These are phyloP conservation scores for Xylaria digitata DNA, from an alignment of 2,329 filamentous ascomycete species.

Conservation along the genomic window DNA sequence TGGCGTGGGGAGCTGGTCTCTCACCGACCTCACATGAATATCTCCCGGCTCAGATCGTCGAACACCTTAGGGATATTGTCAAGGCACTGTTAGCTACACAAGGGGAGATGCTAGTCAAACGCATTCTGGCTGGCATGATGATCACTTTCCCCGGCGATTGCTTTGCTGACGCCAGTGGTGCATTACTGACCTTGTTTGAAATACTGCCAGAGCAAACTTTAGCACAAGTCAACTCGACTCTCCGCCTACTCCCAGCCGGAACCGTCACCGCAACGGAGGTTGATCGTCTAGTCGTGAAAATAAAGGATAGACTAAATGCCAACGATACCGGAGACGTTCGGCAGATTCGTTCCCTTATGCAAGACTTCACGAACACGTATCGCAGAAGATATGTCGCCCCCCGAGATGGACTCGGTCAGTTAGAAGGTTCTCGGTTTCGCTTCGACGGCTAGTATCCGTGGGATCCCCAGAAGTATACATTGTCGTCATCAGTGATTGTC, in stretches of 20 bases:
- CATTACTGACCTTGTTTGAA: constrained; percentile 90
- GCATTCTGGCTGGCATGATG: constrained; percentile 98
- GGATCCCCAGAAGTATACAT: not conserved
- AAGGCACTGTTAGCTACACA: constrained; percentile 76
- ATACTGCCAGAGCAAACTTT: constrained; percentile 83
- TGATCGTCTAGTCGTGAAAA: constrained; percentile 81
- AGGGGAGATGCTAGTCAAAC: constrained; percentile 84
- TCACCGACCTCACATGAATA: constrained; percentile 69
- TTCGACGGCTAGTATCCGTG: constrained; percentile 67
- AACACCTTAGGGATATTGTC: constrained; percentile 78
- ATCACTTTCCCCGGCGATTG: constrained; percentile 97
- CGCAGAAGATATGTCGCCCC: constrained; percentile 95
- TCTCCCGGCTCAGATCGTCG: constrained; percentile 68
- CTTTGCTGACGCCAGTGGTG: constrained; percentile 92
- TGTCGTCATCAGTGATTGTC: not conserved
- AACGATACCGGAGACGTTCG: constrained; percentile 71
- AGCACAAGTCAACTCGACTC: constrained; percentile 83
- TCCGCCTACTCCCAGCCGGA: constrained; percentile 84
- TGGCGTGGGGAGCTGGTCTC: constrained; percentile 86
- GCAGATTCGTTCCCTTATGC: constrained; percentile 85
- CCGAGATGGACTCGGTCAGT: constrained; percentile 84
- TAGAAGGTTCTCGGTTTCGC: constrained; percentile 88
- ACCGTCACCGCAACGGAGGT: constrained; percentile 84
- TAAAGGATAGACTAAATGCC: constrained; percentile 78
- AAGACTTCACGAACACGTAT: constrained; percentile 97